A percentile compares a stretch with the other conserved stretches of the same genome.
These are phyloP conservation scores for Nicotiana tomentosiformis DNA, from an alignment of 257 asterid genomes.

Conservation along the genomic window DNA sequence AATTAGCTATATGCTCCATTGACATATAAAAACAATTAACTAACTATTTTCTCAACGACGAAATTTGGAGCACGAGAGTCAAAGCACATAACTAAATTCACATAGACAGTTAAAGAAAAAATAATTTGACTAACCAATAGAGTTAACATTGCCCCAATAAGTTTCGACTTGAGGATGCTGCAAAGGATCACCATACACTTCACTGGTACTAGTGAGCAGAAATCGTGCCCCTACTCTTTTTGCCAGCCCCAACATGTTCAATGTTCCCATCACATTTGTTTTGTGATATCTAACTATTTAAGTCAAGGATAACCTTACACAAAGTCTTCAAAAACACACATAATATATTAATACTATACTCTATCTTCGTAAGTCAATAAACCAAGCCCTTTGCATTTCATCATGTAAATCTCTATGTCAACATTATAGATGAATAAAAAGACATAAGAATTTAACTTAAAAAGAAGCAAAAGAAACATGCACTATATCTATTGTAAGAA, in stretches of 20 bases:
- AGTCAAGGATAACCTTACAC: conserved; percentile 35
- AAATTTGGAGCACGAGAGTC: no score
- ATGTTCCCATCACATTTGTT: conserved; percentile 96
- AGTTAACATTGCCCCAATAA: conserved; percentile 93
- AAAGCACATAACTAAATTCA: no score
- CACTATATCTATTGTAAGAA: not conserved
- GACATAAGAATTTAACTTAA: not conserved
- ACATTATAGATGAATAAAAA: not conserved
- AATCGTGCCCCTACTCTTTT: conserved; percentile 84
- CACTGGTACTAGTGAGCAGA: conserved; percentile 85
- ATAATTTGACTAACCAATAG: conserved; percentile 53
- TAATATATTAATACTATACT: not conserved
- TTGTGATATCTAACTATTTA: conserved; percentile 47
- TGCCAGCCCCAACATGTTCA: conserved; percentile 93
- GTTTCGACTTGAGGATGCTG: conserved; percentile 82
- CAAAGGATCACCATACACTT: conserved; percentile 89
- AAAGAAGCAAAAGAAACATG: not conserved
- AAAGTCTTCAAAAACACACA: not conserved
- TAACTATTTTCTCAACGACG: no score
- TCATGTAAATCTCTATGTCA: not conserved
- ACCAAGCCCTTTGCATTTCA: not conserved
- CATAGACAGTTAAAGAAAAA: no score
- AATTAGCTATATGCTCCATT: no score
- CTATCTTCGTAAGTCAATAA: no score
- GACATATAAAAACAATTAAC: no score